Percentiles rank a stretch among this genome's conserved stretches.
Conservation (phyloP, 345 rosid species). For the Erodium maritimum region DNA sequence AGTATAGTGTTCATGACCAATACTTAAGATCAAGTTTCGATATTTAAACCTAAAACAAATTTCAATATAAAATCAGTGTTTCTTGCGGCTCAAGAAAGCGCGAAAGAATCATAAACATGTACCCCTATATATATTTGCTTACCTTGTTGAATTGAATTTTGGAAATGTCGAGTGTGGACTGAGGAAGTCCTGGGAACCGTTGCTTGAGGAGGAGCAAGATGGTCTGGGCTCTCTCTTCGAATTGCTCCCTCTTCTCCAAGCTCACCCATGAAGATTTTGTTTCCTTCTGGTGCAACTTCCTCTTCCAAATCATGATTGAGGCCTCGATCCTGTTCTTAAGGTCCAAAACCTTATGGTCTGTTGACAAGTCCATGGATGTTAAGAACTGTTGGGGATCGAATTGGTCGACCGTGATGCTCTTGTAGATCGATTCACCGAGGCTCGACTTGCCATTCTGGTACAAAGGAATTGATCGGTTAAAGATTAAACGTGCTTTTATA, state of each 20-base stretch:
- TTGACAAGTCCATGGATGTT: constrained; percentile 58
- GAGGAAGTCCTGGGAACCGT: constrained; percentile 74
- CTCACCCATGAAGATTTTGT: constrained; percentile 84
- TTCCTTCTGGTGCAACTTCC: constrained; percentile 75
- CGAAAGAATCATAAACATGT: too few species aligned
- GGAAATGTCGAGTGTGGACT: constrained; percentile 79
- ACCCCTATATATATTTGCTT: constrained; percentile 12
- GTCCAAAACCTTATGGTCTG: constrained; percentile 78
- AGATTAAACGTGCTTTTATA: too few species aligned
- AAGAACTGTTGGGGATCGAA: constrained; percentile 83
- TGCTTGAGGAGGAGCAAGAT: constrained; percentile 71
- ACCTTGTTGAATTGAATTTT: constrained; percentile 85
- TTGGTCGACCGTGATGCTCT: constrained; percentile 71
- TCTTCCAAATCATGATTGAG: constrained; percentile 79
- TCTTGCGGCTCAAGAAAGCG: too few species aligned
- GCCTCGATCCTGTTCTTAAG: constrained; percentile 89
- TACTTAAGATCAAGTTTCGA: too few species aligned
- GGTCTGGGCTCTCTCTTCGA: constrained; percentile 89
- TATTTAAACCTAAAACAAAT: too few species aligned
- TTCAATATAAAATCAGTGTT: too few species aligned
- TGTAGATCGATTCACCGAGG: constrained; percentile 80
- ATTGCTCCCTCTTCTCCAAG: constrained; percentile 87
- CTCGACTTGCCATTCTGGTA: constrained; percentile 77
- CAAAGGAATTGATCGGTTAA: neutral
- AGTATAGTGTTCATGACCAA: too few species aligned